Conservation (phyloP, 352 stramenopile genomes). For the Chrysophaeum taylorii region DNA sequence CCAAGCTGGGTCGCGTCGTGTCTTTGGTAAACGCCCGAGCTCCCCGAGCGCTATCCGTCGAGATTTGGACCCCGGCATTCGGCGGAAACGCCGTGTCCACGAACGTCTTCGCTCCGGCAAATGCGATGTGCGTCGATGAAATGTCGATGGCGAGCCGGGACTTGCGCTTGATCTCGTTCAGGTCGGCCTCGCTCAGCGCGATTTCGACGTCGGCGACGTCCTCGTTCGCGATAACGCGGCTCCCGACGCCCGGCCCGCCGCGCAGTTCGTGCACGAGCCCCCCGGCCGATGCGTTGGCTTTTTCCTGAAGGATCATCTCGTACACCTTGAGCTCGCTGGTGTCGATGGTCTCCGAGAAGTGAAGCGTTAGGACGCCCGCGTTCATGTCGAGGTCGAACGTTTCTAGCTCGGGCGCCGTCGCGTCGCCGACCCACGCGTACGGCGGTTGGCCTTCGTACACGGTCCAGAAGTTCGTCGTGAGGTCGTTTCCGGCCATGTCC, state of each 20-base stretch:
- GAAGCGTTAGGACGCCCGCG: slow-evolving; percentile 1
- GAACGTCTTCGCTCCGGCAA: not conserved
- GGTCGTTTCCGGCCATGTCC: slow-evolving; percentile 14
- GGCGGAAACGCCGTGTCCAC: slow-evolving; percentile 1
- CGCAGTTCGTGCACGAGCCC: not conserved
- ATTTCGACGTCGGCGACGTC: not conserved
- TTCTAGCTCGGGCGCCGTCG: slow-evolving; percentile 7
- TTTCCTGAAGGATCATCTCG: slow-evolving; percentile 3
- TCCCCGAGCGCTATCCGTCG: not conserved
- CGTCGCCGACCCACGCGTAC: not conserved
- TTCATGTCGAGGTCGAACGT: slow-evolving; percentile 20
- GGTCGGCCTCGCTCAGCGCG: not conserved
- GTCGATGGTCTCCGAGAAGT: slow-evolving; percentile 22
- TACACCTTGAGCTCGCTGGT: slow-evolving; percentile 3
- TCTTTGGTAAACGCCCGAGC: not conserved
- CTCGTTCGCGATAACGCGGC: not conserved
- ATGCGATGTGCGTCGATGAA: not conserved
- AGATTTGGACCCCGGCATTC: not conserved
- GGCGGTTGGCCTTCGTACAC: slow-evolving; percentile 13
- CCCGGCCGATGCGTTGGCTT: not conserved
- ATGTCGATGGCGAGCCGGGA: not conserved
- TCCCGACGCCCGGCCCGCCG: not conserved
- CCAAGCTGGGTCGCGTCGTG: slow-evolving; percentile 1
- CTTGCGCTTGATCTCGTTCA: slow-evolving; percentile 15
- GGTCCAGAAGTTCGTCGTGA: not conserved